Conservation (phyloP, 352 stramenopile genomes). For the Pythium guiyangense region DNA sequence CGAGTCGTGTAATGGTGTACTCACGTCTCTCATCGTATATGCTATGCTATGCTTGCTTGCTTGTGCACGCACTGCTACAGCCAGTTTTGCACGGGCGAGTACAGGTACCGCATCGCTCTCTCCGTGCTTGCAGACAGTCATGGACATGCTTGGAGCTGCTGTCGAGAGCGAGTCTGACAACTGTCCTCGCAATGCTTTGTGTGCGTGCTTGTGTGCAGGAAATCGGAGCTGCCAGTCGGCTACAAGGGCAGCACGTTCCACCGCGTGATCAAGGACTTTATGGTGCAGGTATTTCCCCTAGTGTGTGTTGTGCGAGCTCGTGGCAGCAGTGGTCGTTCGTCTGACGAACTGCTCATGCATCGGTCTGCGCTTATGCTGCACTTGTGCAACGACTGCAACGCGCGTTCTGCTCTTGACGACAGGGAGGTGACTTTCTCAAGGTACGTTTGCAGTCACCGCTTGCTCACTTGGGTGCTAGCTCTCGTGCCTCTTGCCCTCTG, state of each 20-base stretch:
- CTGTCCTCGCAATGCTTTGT: neutral
- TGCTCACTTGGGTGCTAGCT: too few species aligned
- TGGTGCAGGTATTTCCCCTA: constrained; percentile 56
- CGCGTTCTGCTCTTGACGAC: neutral
- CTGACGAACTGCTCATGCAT: neutral
- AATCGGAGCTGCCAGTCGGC: constrained; percentile 78
- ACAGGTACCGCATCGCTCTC: constrained; percentile 52
- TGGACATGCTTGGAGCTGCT: neutral
- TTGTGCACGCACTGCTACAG: constrained; percentile 25
- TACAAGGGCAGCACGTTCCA: constrained; percentile 90
- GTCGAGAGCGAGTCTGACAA: neutral
- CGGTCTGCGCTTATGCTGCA: neutral
- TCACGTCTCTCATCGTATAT: neutral
- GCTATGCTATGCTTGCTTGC: too few species aligned
- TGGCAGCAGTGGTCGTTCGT: neutral
- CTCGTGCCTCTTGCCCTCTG: too few species aligned
- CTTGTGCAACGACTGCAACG: neutral
- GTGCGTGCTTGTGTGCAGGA: constrained; percentile 27
- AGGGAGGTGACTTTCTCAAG: constrained; percentile 86
- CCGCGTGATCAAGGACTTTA: constrained; percentile 91
- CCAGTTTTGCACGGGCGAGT: constrained; percentile 97
- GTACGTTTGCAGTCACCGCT: constrained; percentile 14
- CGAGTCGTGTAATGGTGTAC: too few species aligned
- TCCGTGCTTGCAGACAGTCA: constrained; percentile 9
- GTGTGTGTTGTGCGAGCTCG: neutral